These are phyloP conservation scores for Saccharum spontaneum DNA, from an alignment of 176 grass and related monocot genomes.

Conservation along the genomic window DNA sequence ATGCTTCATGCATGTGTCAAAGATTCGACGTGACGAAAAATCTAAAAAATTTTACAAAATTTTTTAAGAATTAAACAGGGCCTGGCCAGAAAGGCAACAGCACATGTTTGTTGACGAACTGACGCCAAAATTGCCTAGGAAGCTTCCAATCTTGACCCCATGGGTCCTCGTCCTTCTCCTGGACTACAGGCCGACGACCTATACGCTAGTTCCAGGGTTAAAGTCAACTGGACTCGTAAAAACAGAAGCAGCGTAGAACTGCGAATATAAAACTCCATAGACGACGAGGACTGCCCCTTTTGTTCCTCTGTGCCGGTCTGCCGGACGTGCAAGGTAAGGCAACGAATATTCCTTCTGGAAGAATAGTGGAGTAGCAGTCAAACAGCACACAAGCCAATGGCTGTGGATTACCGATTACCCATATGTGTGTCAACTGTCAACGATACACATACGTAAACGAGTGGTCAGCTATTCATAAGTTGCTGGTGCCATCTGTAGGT, in stretches of 20 bases:
- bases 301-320: too few species aligned
- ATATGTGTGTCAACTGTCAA: neutral
- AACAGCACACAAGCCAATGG: neutral
- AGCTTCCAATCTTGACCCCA: neutral
- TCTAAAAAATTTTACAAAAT: too few species aligned
- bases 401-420: neutral
- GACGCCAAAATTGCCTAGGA: neutral
- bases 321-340: conserved; percentile 17
- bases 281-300: neutral
- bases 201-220: neutral
- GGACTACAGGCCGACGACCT: too few species aligned
- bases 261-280: too few species aligned
- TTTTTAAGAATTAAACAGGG: too few species aligned
- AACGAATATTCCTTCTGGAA: neutral
- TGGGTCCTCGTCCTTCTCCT: neutral
- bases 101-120: neutral
- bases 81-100: too few species aligned
- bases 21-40: too few species aligned
- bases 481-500: neutral
- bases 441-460: neutral
- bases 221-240: conserved; percentile 3
- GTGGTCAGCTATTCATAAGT: neutral
- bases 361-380: neutral
- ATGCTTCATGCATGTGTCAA: too few species aligned
- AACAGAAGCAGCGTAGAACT: neutral